Base-by-base conservation (phyloP, 2,329 filamentous ascomycete species). In the Microsporum audouinii region DNA sequence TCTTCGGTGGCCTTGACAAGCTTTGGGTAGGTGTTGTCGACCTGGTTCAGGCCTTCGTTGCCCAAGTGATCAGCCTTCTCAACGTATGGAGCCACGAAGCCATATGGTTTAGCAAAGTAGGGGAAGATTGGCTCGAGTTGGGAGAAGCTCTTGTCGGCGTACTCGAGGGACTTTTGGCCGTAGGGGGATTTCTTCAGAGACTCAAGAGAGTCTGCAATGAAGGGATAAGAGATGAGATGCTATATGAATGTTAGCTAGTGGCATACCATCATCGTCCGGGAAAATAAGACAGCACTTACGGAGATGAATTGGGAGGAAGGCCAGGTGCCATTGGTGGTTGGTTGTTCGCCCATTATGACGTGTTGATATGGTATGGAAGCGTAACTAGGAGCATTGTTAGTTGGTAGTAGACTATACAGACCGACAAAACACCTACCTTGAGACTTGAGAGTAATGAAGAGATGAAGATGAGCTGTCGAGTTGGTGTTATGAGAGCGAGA, bases 161-260 rank as follows among this genome's bases (percentile, higher is more conserved):
- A 76, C 68, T 88, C 81, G 71, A 96, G 78, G 49, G 90, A 91
- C 77, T 87, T 91, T 73, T 90, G 86, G 71, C 89, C 91, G 71
- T 89, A 87, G 58, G 89, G 86, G 77, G 92, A 89, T 71, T 83
- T 79, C 76, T 91, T 89, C 82, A 95, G 87, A 71, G 84, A 85
- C 63, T 83, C 78, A 75, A 96, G 84, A 70, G 85, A 79, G 74
- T 95, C 90, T 71, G 84, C 84, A 71, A 96, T 83, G 66, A 95
- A 76, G 45, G 92, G 92, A 76, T 95, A 96, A 66, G 86, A 87
- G 68, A 85, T 81, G 65, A 96, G 81, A 72, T 96, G 91, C 89
- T 95, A 68, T 45, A 61, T 34, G 55, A n/a, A 43, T 39, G 29
- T 56, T 39, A 59, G 51, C n/a, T 8, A 17, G 4, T 2, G 12